Base-by-base conservation (phyloP, 169 alveolate genomes). In the Neospora caninum region DNA sequence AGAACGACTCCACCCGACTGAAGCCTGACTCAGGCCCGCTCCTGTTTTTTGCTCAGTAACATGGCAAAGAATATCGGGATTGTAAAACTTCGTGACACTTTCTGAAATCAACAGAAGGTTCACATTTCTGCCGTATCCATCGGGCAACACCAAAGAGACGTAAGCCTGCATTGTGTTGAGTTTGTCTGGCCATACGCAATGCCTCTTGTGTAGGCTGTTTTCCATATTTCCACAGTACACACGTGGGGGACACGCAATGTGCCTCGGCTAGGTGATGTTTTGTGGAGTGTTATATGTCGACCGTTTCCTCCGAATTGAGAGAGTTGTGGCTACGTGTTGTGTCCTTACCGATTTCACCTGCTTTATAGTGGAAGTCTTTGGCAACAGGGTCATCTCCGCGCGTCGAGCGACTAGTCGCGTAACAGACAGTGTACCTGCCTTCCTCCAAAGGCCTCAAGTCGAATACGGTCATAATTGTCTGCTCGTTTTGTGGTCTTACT, bases 301-400 rank as follows among this genome's bases (percentile, higher is more conserved):
- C n/a, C 16, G 73, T 9, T 64, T 64, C n/a, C 73, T 13, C 0
- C 73, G 4, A 10, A 13, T 49, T n/a, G n/a, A n/a, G n/a, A n/a
- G n/a, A n/a, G 58, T 49, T 49, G 58, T 49, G 82, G 82, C 82
- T n/a, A 38, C 86, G 45, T 10, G 1, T 38, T 36, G 38, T 13
- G 13, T 49, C 58, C 88, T 69, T 29, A 92, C 95, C 83, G 58
- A 92, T 41, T 22, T 22, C 38, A 43, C 95, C 95, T 20, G 92
- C 95, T 9, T n/a, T 49, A 88, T 92, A 92, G 31, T 87, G 95
- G 92, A 43, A 92, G 88, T 92, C 95, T 39, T 49, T 82, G 18
- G 89, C 88, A 1, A 42, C 43, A 0, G 92, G 92, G 42, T 36
- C 43, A 4, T 84, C 88, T 13, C 78, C 89, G 9, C 88, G 92